Conservation (phyloP, 345 rosid species). For the Diplotaxis tenuifolia region DNA sequence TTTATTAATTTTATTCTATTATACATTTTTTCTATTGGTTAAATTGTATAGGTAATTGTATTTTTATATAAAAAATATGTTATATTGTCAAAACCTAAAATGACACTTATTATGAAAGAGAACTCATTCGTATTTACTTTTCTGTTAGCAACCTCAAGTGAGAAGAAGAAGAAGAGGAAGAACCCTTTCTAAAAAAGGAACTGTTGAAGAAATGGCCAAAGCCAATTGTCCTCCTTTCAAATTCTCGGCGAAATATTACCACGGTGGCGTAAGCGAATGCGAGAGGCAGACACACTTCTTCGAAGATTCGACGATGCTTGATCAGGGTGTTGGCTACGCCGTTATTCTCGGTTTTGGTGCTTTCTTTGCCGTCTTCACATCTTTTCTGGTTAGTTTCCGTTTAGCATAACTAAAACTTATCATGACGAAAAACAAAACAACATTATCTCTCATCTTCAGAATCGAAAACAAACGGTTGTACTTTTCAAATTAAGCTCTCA, state of each 20-base stretch:
- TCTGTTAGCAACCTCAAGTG: background rate
- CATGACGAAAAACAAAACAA: background rate
- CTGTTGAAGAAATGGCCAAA: constrained; percentile 27
- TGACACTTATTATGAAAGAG: no score
- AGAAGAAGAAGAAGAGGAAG: background rate
- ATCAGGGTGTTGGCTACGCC: constrained; percentile 81
- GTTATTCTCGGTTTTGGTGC: constrained; percentile 89
- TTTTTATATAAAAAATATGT: no score
- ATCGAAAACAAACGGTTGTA: background rate
- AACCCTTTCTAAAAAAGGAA: background rate
- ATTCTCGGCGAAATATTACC: constrained; percentile 67
- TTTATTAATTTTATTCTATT: no score
- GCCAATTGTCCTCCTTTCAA: constrained; percentile 65
- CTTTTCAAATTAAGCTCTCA: background rate
- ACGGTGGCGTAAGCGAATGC: constrained; percentile 46
- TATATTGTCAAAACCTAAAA: no score
- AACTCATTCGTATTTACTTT: no score
- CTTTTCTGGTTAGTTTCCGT: constrained; percentile 59
- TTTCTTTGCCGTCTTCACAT: constrained; percentile 85
- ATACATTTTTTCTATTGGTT: no score
- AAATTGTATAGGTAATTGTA: no score
- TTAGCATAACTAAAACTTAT: background rate
- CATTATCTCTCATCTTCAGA: background rate
- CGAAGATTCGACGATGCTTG: constrained; percentile 57
- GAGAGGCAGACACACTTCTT: constrained; percentile 72